Base-by-base conservation (phyloP, 2,329 filamentous ascomycete genomes). In the Metarhizium guizhouense region DNA sequence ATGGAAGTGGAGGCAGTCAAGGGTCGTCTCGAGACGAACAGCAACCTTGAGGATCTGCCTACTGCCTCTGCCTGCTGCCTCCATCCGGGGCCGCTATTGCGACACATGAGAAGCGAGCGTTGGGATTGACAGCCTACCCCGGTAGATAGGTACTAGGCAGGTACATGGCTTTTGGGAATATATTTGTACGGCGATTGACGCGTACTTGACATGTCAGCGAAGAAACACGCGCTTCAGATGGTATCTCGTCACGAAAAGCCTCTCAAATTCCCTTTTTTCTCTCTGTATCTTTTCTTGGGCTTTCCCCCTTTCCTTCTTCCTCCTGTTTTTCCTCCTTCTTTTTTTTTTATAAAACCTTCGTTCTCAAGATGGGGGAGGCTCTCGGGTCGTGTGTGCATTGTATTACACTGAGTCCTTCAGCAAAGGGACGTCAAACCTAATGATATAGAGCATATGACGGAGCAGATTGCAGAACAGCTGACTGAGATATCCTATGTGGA, bases 11-110 rank as follows among this genome's bases (percentile, higher is more conserved):
- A 16, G 63, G 64, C 13, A 58, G 59, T 6, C 61, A 63, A 42
- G 64, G 67, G 30, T 60, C 65, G 14, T 62, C 63, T 32, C 64
- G 68, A 20, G 67, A 68, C 29, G 63, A 63, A 56, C 61, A 63
- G 51, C 65, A 63, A 48, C 51, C 69, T 45, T 8, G n/a, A 45
- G 38, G 14, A 40, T 13, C 8, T 40, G 3, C 25, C 3, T 25
- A 4, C 25, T 25, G 25, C 25, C 25, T 25, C 25, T 25, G 25
- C 25, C 25, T 25, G 25, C 25, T 25, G 25, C 25, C 25, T 25
- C 25, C 3, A 25, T 25, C 25, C 25, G 25, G 25, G 25, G 25
- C 25, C 25, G 25, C 25, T 25, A 25, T 25, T 25, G 3, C 25
- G 25, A 25, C 25, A 25, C 25, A 25, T 25, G 25, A 25, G 25